Percentiles rank a stretch among this genome's conserved stretches.
These are phyloP conservation scores for Microcyclosporella mali DNA, from an alignment of 2,329 filamentous ascomycete genomes.

Conservation along the genomic window DNA sequence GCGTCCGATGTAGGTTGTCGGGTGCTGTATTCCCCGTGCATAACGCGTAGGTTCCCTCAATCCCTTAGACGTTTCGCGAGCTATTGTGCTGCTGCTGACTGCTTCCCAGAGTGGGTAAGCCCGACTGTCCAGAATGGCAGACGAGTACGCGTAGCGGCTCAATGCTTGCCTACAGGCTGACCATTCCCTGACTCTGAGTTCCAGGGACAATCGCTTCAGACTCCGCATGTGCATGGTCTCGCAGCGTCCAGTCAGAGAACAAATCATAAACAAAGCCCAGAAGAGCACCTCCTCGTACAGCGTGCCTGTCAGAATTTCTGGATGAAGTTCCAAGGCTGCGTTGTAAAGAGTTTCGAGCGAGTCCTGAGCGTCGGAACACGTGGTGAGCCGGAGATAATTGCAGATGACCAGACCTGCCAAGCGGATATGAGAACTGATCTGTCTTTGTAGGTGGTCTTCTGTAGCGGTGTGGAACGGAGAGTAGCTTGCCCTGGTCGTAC, in stretches of 20 bases:
- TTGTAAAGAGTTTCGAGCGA: constrained; percentile 8
- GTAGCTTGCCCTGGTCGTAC: constrained; percentile 10
- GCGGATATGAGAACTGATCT: constrained; percentile 14
- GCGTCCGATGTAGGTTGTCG: constrained; percentile 10
- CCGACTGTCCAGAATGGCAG: constrained; percentile 8
- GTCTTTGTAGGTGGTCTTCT: constrained; percentile 14
- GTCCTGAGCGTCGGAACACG: constrained; percentile 4
- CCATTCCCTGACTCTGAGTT: constrained; percentile 8
- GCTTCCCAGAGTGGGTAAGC: constrained; percentile 15
- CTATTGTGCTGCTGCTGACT: constrained; percentile 10
- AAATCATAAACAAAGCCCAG: constrained; percentile 17
- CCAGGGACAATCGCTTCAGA: constrained; percentile 11
- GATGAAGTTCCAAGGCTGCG: constrained; percentile 1
- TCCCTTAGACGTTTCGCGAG: constrained; percentile 5
- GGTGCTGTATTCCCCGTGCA: constrained; percentile 12
- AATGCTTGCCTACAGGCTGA: constrained; percentile 3
- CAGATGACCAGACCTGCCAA: constrained; percentile 14
- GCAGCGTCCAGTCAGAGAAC: constrained; percentile 13
- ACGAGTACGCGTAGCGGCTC: constrained; percentile 9
- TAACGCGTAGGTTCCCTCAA: constrained; percentile 10
- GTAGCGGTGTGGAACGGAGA: constrained; percentile 10
- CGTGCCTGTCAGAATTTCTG: constrained; percentile 13
- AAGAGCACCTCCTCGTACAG: constrained; percentile 16
- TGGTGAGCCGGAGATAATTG: constrained; percentile 11
- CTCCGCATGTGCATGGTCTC: constrained; percentile 14